Evolutionary conservation across 176 grass and related monocot genomes (phyloP).

Genomic region (Ananas comosus): DNA sequence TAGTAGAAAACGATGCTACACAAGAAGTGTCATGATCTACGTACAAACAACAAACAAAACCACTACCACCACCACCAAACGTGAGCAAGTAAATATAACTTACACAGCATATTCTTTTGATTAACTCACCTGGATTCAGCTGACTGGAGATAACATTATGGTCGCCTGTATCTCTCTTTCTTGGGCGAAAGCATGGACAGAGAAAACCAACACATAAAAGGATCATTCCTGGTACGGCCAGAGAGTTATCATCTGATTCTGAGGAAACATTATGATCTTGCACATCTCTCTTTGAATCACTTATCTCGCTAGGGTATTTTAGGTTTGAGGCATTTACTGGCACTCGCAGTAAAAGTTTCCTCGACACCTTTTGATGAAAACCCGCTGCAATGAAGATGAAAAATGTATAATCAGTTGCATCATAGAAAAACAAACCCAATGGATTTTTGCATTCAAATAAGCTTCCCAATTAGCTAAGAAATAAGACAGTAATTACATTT

Average conservation of each 20-base stretch:
- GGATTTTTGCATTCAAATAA: background rate
- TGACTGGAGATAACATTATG: slow-evolving; percentile 38
- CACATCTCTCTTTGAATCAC: slow-evolving; percentile 22
- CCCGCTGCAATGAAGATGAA: slow-evolving; percentile 23
- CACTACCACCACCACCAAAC: no score
- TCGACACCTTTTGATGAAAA: slow-evolving; percentile 32
- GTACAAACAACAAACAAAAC: no score
- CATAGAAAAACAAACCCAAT: background rate
- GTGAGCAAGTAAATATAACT: background rate
- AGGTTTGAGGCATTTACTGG: slow-evolving; percentile 25
- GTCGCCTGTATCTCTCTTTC: slow-evolving; percentile 49
- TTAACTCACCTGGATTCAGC: slow-evolving; percentile 40
- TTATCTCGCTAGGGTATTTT: slow-evolving; percentile 36
- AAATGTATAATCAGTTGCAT: background rate
- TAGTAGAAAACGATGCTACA: no score
- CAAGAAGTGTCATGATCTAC: no score
- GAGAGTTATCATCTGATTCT: slow-evolving; percentile 38
- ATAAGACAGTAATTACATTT: background rate
- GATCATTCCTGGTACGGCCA: slow-evolving; percentile 75
- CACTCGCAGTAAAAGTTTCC: slow-evolving; percentile 52
- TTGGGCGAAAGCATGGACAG: slow-evolving; percentile 75
- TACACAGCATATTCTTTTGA: background rate
- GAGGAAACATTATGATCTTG: slow-evolving; percentile 39
- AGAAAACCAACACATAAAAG: slow-evolving; percentile 78
- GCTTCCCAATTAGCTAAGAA: background rate